These are phyloP conservation scores for Kluyveromyces wickerhamii DNA, from an alignment of 805 yeast genomes.

Conservation along the genomic window DNA sequence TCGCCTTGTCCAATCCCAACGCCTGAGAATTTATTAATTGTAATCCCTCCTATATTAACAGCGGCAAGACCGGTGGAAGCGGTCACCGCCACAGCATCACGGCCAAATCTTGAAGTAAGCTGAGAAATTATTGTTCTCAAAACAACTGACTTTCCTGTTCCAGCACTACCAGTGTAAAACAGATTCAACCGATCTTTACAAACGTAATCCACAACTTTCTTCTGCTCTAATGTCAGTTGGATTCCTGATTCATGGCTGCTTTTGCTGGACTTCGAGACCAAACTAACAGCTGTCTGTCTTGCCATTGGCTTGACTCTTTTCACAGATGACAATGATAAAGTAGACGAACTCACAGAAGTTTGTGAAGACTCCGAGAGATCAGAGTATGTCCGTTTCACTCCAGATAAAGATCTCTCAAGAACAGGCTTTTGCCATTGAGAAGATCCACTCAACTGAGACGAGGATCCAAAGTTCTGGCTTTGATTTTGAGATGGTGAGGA, in stretches of 20 bases:
- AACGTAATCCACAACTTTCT: constrained; percentile 42
- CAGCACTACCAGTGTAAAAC: constrained; percentile 80
- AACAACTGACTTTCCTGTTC: constrained; percentile 78
- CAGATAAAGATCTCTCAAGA: constrained; percentile 10
- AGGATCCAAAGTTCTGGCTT: constrained; percentile 1
- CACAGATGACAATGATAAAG: constrained; percentile 4
- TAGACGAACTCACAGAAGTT: not conserved
- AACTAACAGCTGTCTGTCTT: constrained; percentile 1
- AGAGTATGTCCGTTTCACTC: constrained; percentile 12
- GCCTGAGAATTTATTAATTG: constrained; percentile 80
- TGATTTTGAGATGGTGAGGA: not conserved
- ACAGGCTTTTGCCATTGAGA: not conserved
- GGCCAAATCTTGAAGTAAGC: constrained; percentile 37
- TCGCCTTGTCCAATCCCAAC: constrained; percentile 67
- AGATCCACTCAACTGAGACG: constrained; percentile 1
- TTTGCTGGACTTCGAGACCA: not conserved
- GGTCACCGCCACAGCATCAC: constrained; percentile 65
- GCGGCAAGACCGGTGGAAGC: constrained; percentile 98
- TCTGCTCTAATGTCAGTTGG: constrained; percentile 40
- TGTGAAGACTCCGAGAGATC: constrained; percentile 6
- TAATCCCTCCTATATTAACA: constrained; percentile 83
- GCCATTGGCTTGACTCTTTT: constrained; percentile 3
- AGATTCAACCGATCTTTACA: constrained; percentile 45
- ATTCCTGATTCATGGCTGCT: constrained; percentile 8
- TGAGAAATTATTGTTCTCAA: constrained; percentile 53